Evolutionary conservation across 768 basidiomycete species (phyloP).

Genomic region (Holtermanniella nyarrowii): DNA sequence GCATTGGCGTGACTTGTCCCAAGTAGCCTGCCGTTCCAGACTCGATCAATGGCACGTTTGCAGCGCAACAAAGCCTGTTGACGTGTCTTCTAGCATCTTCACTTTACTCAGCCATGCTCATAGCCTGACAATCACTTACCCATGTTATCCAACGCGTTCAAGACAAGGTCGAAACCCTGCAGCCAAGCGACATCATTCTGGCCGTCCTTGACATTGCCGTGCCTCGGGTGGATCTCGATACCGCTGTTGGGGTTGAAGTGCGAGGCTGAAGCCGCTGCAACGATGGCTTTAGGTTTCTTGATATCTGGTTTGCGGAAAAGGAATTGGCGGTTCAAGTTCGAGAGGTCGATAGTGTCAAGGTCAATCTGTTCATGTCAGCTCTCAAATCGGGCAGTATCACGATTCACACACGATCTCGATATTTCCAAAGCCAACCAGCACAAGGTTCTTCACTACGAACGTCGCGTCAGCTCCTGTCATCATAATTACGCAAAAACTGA

Average conservation of each 20-base stretch:
- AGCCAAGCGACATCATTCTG: conserved; percentile 89
- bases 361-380: conserved; percentile 50
- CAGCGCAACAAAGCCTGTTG: conserved; percentile 95
- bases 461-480: conserved; percentile 4
- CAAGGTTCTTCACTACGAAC: conserved; percentile 82
- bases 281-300: conserved; percentile 89
- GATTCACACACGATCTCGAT: conserved; percentile 56
- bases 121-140: conserved; percentile 47
- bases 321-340: conserved; percentile 94
- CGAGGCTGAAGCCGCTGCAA: conserved; percentile 42
- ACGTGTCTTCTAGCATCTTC: conserved; percentile 88
- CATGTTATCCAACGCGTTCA: conserved; percentile 93
- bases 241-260: conserved; percentile 58
- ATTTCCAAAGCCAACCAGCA: conserved; percentile 80
- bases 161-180: conserved; percentile 74
- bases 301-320: conserved; percentile 94
- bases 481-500: conserved; percentile 40
- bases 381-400: not conserved
- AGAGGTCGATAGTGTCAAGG: conserved; percentile 95
- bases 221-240: conserved; percentile 74
- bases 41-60: conserved; percentile 79
- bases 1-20: conserved; percentile 88
- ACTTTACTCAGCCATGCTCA: not conserved
- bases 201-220: conserved; percentile 89
- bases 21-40: conserved; percentile 94